These are phyloP conservation scores for Erigeron canadensis DNA, from an alignment of 129 eudicot species.

Conservation along the genomic window DNA sequence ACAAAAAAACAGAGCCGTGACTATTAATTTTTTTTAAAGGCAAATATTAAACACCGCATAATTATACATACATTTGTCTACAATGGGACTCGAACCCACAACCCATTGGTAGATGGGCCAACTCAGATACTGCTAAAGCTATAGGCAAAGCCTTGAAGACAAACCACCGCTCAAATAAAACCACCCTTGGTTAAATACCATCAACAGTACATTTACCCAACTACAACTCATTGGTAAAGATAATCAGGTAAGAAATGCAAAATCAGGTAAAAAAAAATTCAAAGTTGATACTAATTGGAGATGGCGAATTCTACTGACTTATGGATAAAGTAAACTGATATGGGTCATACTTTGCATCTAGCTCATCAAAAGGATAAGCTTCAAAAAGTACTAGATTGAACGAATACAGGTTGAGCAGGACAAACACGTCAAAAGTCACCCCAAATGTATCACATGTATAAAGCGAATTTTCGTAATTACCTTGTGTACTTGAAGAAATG, in stretches of 20 bases:
- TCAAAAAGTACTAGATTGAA: neutral
- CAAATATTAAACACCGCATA: no score
- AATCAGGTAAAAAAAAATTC: neutral
- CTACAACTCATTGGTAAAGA: neutral
- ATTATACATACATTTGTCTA: no score
- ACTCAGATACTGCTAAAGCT: no score
- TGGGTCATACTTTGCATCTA: neutral
- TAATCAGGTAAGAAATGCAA: neutral
- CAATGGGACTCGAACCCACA: no score
- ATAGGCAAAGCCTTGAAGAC: neutral
- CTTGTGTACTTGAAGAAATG: constrained; percentile 11
- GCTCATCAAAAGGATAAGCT: neutral
- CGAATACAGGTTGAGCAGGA: neutral
- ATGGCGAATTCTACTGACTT: neutral
- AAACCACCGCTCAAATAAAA: no score
- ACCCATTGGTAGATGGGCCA: no score
- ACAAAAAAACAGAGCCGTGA: neutral
- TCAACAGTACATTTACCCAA: neutral
- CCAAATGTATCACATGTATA: neutral
- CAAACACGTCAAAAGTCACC: neutral
- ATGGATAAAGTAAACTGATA: neutral
- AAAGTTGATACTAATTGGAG: neutral
- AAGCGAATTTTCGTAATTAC: constrained; percentile 15
- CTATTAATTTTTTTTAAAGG: no score
- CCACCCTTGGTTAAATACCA: neutral